Evolutionary conservation across 805 yeast genomes (phyloP).

Genomic region (Phaffomyces thermotolerans): DNA sequence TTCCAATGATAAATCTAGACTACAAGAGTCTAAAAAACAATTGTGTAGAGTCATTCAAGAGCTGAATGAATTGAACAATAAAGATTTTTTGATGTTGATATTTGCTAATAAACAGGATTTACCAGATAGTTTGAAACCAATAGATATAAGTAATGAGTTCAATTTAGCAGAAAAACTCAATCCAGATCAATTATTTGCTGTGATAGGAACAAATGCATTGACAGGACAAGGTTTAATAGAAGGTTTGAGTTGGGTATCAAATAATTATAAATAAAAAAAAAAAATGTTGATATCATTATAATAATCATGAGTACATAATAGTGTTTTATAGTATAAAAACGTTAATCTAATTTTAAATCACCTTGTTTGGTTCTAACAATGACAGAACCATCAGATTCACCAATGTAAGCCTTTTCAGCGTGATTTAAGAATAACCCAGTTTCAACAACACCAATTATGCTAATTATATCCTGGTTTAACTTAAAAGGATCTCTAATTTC

Average conservation of each 20-base stretch:
- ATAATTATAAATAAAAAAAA: conserved; percentile 32
- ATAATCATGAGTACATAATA: too few species aligned
- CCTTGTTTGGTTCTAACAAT: conserved; percentile 26
- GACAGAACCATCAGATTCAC: conserved; percentile 70
- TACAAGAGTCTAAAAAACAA: conserved; percentile 74
- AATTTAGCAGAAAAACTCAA: conserved; percentile 47
- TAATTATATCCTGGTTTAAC: conserved; percentile 62
- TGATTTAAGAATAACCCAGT: conserved; percentile 77
- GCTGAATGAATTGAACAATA: conserved; percentile 49
- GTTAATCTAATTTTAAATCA: conserved; percentile 9
- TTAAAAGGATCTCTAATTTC: conserved; percentile 43
- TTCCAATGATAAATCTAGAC: conserved; percentile 61
- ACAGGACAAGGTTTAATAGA: conserved; percentile 88
- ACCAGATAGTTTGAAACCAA: conserved; percentile 81
- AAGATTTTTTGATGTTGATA: conserved; percentile 69
- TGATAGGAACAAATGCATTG: conserved; percentile 83
- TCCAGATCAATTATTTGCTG: conserved; percentile 78
- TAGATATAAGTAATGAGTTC: conserved; percentile 70
- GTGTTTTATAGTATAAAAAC: not conserved
- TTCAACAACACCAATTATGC: conserved; percentile 89
- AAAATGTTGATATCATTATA: too few species aligned
- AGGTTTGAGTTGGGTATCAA: conserved; percentile 80
- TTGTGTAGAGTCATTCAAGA: conserved; percentile 72
- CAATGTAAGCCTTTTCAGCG: conserved; percentile 81
- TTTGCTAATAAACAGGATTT: conserved; percentile 95